Evolutionary conservation across 2,329 filamentous ascomycete species (phyloP).

Genomic region (Mycocentrospora acerina): DNA sequence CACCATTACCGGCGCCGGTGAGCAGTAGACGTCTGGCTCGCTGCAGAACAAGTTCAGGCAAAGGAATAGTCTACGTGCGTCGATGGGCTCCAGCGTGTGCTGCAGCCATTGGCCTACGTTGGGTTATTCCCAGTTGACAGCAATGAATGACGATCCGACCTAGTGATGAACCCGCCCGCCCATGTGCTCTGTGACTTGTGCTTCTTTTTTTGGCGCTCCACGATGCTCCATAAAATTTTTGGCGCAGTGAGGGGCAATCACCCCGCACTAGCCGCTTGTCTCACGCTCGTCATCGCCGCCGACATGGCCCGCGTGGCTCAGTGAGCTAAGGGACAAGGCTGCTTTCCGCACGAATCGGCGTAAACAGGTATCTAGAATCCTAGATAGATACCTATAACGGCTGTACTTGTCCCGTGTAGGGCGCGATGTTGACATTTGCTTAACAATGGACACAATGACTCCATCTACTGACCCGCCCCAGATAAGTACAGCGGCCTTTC

Average conservation of each 20-base stretch:
- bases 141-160: slow-evolving; percentile 19
- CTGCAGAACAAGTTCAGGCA: background rate
- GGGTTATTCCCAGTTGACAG: slow-evolving; percentile 16
- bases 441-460: background rate
- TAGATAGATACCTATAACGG: slow-evolving; percentile 1
- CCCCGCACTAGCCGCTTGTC: slow-evolving; percentile 27
- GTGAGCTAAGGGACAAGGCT: slow-evolving; percentile 7
- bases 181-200: background rate
- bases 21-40: slow-evolving; percentile 39
- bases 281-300: slow-evolving; percentile 14
- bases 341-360: background rate
- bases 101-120: background rate
- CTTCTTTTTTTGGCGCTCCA: background rate
- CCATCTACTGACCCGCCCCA: background rate
- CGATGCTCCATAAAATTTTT: slow-evolving; percentile 18
- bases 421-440: slow-evolving; percentile 16
- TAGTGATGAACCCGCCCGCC: slow-evolving; percentile 9
- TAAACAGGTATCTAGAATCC: slow-evolving; percentile 4
- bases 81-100: slow-evolving; percentile 1
- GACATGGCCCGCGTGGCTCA: slow-evolving; percentile 3
- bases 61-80: background rate
- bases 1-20: slow-evolving; percentile 56
- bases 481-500: too few relatives aligned
- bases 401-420: slow-evolving; percentile 2
- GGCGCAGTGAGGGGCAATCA: slow-evolving; percentile 20